phyloP scores from a whole-genome alignment of 805 yeast genomes.

The Yarrowia yakushimensis region DNA sequence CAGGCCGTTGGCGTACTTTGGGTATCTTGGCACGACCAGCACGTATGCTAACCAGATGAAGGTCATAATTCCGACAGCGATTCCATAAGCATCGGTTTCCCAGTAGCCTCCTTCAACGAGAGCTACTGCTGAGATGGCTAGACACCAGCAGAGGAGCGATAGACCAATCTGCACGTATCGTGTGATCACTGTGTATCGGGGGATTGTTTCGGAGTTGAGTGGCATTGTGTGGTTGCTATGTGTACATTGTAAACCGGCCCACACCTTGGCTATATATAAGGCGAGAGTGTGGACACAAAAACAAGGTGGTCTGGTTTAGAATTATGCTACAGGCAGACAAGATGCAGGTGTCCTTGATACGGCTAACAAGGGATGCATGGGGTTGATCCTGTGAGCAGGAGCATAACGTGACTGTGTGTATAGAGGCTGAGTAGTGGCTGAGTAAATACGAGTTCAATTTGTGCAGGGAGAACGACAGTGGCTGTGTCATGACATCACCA shows the following conservation, averaged over 20 bases:
- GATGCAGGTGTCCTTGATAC: slow-evolving; percentile 7
- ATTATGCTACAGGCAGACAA: not conserved
- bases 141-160: slow-evolving; percentile 3
- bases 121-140: slow-evolving; percentile 15
- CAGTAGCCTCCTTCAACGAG: not conserved
- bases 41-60: not conserved
- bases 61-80: not conserved
- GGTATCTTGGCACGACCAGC: not conserved
- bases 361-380: not conserved
- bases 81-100: not conserved
- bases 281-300: not conserved
- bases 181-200: not conserved
- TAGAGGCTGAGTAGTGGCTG: slow-evolving; percentile 3
- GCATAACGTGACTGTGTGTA: not conserved
- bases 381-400: not conserved
- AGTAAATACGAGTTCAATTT: too few relatives aligned
- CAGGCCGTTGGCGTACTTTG: slow-evolving; percentile 19
- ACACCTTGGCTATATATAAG: not conserved
- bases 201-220: not conserved
- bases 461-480: too few relatives aligned
- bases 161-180: slow-evolving; percentile 20
- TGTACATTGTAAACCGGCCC: too few relatives aligned
- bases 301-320: not conserved
- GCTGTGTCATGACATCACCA: too few relatives aligned
- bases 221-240: not conserved